Evolutionary conservation across 768 basidiomycete genomes (phyloP).

Genomic region (Mrakia frigida): DNA sequence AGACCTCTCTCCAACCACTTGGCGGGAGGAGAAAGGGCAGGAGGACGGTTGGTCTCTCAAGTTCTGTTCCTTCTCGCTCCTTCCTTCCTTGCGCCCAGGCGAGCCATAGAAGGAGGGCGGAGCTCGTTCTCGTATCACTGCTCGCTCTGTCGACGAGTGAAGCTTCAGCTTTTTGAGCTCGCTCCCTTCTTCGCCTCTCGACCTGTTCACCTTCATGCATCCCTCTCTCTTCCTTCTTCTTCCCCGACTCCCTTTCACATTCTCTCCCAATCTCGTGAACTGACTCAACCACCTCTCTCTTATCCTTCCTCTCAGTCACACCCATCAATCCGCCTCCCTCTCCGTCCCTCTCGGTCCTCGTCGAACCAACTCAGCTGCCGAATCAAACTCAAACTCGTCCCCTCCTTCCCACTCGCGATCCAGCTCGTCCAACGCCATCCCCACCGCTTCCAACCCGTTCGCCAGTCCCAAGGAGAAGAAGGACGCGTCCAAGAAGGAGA

Average conservation of each 20-base stretch:
- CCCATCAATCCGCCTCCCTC: slow-evolving; percentile 3
- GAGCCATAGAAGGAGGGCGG: too few relatives aligned
- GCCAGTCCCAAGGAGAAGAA: slow-evolving; percentile 13
- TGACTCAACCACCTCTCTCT: neutral
- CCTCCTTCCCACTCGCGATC: slow-evolving; percentile 3
- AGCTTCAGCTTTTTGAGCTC: too few relatives aligned
- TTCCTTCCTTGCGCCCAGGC: too few relatives aligned
- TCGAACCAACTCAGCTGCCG: neutral
- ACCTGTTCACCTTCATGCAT: neutral
- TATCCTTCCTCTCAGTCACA: neutral
- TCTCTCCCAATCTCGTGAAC: neutral
- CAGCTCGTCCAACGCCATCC: slow-evolving; percentile 3
- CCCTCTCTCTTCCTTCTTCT: too few relatives aligned
- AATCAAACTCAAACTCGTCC: neutral
- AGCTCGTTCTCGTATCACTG: too few relatives aligned
- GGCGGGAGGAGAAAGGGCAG: too few relatives aligned
- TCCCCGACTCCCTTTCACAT: too few relatives aligned
- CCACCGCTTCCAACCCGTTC: slow-evolving; percentile 17
- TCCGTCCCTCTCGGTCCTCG: neutral
- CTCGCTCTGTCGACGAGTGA: too few relatives aligned
- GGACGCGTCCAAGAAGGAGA: neutral
- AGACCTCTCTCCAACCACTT: too few relatives aligned
- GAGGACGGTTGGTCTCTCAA: too few relatives aligned
- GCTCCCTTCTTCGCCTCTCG: too few relatives aligned
- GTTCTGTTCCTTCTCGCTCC: too few relatives aligned